Conservation (phyloP, 306 rosid species). For the Malus sylvestris region DNA sequence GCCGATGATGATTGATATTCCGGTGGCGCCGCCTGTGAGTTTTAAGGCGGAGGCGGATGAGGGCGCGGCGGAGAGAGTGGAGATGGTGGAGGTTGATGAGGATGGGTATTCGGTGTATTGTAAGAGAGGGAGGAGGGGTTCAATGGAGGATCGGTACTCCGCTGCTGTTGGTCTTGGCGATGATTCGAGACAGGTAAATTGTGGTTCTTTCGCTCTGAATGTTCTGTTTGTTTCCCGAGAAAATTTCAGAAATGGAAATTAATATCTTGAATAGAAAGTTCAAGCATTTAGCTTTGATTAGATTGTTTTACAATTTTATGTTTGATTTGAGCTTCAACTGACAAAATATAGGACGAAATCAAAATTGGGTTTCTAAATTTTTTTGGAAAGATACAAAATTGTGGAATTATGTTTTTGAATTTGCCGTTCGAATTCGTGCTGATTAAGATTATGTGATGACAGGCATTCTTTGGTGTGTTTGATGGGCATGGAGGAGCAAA, state of each 20-base stretch:
- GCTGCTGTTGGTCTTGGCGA: conserved; percentile 26
- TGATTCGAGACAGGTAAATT: conserved; percentile 37
- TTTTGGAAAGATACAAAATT: neutral
- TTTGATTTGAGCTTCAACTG: neutral
- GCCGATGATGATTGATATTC: conserved; percentile 37
- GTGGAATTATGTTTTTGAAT: neutral
- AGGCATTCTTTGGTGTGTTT: conserved; percentile 52
- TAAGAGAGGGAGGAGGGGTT: conserved; percentile 41
- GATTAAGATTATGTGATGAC: conserved; percentile 13
- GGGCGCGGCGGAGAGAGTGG: conserved; percentile 14
- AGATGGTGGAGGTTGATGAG: conserved; percentile 38
- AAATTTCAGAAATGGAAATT: neutral
- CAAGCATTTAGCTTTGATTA: neutral
- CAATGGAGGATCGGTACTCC: conserved; percentile 46
- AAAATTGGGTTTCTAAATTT: neutral
- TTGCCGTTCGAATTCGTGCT: neutral
- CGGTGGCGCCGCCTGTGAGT: neutral
- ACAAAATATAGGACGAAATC: neutral
- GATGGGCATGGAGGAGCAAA: conserved; percentile 53
- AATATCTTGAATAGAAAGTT: neutral
- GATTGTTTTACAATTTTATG: neutral
- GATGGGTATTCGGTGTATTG: conserved; percentile 44
- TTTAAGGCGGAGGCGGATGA: conserved; percentile 17
- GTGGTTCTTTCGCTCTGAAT: neutral
- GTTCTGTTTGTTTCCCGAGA: neutral